Conservation (phyloP, 768 basidiomycete species). For the Tulasnella sp. region DNA sequence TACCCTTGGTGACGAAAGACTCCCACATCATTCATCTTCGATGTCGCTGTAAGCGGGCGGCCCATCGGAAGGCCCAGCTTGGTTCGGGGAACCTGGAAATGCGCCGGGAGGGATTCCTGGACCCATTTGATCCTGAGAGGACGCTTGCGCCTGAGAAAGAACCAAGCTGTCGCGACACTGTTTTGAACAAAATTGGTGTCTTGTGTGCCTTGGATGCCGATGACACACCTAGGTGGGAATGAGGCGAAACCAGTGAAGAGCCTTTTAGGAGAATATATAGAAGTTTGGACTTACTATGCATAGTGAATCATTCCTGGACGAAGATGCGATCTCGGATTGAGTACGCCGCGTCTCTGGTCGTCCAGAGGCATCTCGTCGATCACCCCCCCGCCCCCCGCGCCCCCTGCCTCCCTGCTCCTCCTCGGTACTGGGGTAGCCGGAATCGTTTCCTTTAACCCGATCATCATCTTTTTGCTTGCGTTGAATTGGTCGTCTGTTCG, state of each 20-base stretch:
- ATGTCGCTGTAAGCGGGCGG: not conserved
- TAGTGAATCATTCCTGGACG: not conserved
- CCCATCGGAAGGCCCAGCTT: not conserved
- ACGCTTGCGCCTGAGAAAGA: not conserved
- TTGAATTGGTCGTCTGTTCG: not conserved
- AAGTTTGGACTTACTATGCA: not conserved
- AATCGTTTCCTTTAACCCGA: not conserved
- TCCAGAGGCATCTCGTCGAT: too few relatives aligned
- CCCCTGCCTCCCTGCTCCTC: not conserved
- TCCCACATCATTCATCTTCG: not conserved
- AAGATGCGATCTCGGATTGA: not conserved
- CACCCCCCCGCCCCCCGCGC: not conserved
- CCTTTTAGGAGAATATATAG: not conserved
- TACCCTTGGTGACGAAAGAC: not conserved
- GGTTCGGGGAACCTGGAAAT: not conserved
- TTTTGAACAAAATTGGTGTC: not conserved
- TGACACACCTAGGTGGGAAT: not conserved
- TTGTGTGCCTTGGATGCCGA: not conserved
- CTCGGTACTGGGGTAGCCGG: not conserved
- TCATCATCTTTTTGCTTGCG: not conserved
- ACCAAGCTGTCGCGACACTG: not conserved
- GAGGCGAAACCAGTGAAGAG: not conserved
- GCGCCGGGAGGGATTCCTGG: not conserved
- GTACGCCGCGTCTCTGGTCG: not conserved
- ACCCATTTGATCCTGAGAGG: not conserved